Evolutionary conservation across 805 yeast species (phyloP).

Genomic region (Grigorovia transvaalensis): DNA sequence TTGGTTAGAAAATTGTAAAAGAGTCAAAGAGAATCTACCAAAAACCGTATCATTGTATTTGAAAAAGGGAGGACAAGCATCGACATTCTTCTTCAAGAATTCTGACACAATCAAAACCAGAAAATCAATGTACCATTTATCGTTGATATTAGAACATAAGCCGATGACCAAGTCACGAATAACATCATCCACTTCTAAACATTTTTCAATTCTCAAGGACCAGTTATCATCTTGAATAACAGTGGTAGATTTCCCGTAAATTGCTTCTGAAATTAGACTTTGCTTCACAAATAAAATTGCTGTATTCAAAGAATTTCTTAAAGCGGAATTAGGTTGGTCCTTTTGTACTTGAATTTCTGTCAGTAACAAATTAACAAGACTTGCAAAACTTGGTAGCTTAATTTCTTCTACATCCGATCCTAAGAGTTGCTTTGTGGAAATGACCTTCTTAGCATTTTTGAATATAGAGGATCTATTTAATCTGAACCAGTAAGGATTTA

Average conservation of each 20-base stretch:
- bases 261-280: constrained; percentile 56
- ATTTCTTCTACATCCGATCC: constrained; percentile 30
- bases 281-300: constrained; percentile 47
- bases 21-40: constrained; percentile 29
- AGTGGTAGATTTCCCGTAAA: constrained; percentile 41
- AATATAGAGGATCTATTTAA: constrained; percentile 39
- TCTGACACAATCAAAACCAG: constrained; percentile 32
- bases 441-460: constrained; percentile 11
- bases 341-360: constrained; percentile 18
- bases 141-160: constrained; percentile 7
- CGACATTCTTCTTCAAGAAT: constrained; percentile 14
- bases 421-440: constrained; percentile 34
- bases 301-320: constrained; percentile 28
- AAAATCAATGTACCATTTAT: constrained; percentile 19
- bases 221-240: constrained; percentile 65
- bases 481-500: constrained; percentile 75
- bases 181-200: constrained; percentile 48
- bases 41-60: constrained; percentile 21
- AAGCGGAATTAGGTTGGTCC: constrained; percentile 17
- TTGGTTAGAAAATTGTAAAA: constrained; percentile 14
- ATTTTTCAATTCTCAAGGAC: constrained; percentile 57
- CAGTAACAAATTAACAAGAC: constrained; percentile 28
- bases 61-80: constrained; percentile 10
- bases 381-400: constrained; percentile 46
- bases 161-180: constrained; percentile 33